phyloP scores from a whole-genome alignment of 768 basidiomycete species.

The Amylocystis lapponica region DNA sequence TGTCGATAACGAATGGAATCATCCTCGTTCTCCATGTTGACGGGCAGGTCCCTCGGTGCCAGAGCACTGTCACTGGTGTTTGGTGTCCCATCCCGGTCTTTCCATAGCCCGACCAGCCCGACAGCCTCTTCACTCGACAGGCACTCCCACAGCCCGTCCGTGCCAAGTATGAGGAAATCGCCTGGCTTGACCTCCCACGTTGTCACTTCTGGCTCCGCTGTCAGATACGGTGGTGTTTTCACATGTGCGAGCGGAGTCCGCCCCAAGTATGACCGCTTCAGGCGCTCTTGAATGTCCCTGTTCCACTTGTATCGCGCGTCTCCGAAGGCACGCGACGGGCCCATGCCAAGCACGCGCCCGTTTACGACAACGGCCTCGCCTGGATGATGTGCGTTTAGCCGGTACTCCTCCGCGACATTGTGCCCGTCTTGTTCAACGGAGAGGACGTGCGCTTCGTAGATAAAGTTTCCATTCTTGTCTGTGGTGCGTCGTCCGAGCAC shows the following conservation, averaged over 20 bases:
- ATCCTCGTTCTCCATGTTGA: constrained; percentile 22
- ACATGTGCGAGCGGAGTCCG: constrained; percentile 24
- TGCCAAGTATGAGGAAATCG: constrained; percentile 50
- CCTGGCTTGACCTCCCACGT: constrained; percentile 35
- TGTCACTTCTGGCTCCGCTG: constrained; percentile 47
- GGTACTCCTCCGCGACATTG: constrained; percentile 28
- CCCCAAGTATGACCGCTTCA: constrained; percentile 32
- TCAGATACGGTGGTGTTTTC: constrained; percentile 46
- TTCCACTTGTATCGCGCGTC: constrained; percentile 40
- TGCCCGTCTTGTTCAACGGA: constrained; percentile 32
- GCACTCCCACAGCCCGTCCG: constrained; percentile 48
- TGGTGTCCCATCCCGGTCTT: background rate
- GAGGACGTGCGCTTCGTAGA: constrained; percentile 36
- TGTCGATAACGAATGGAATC: constrained; percentile 31
- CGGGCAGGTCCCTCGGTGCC: constrained; percentile 25
- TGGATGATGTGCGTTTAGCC: constrained; percentile 27
- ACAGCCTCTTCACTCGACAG: constrained; percentile 51
- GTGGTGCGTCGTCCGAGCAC: constrained; percentile 37
- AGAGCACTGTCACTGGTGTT: background rate
- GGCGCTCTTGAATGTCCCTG: constrained; percentile 29
- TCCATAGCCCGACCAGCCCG: constrained; percentile 44
- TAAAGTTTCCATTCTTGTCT: constrained; percentile 20
- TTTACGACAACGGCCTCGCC: constrained; percentile 27
- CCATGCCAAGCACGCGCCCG: constrained; percentile 35
- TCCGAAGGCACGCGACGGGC: constrained; percentile 38